These are phyloP conservation scores for Cryptococcus deneoformans DNA, from an alignment of 1,284 basidiomycete species.

Conservation along the genomic window DNA sequence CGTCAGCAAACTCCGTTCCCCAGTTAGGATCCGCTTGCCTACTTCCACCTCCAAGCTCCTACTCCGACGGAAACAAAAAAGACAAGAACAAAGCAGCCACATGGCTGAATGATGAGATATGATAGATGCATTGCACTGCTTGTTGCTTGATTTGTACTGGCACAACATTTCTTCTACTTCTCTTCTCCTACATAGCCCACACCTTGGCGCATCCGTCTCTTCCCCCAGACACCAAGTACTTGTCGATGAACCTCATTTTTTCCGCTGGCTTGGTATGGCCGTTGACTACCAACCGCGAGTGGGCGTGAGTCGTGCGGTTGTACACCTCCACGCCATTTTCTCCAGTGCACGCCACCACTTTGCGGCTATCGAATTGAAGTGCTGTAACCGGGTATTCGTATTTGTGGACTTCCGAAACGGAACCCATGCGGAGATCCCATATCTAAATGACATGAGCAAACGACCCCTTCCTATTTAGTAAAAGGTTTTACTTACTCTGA, in stretches of 20 bases:
- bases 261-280: slow-evolving; percentile 92
- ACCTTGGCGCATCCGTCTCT: slow-evolving; percentile 87
- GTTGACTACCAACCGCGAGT: slow-evolving; percentile 78
- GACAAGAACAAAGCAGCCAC: background rate
- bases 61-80: no score
- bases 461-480: background rate
- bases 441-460: slow-evolving; percentile 57
- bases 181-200: slow-evolving; percentile 75
- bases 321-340: slow-evolving; percentile 93
- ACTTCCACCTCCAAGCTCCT: no score
- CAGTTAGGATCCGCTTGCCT: no score
- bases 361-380: slow-evolving; percentile 92
- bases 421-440: slow-evolving; percentile 94
- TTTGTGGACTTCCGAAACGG: slow-evolving; percentile 80
- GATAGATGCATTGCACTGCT: background rate
- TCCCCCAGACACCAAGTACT: slow-evolving; percentile 88
- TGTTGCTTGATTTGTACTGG: no score
- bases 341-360: slow-evolving; percentile 89
- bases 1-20: no score
- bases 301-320: slow-evolving; percentile 91
- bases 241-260: slow-evolving; percentile 65
- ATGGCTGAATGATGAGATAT: slow-evolving; percentile 58
- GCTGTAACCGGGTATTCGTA: slow-evolving; percentile 90
- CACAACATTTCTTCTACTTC: slow-evolving; percentile 45
- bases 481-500: slow-evolving; percentile 60